Conservation (phyloP, 164 flowering plant species). For the Aristolochia californica region DNA sequence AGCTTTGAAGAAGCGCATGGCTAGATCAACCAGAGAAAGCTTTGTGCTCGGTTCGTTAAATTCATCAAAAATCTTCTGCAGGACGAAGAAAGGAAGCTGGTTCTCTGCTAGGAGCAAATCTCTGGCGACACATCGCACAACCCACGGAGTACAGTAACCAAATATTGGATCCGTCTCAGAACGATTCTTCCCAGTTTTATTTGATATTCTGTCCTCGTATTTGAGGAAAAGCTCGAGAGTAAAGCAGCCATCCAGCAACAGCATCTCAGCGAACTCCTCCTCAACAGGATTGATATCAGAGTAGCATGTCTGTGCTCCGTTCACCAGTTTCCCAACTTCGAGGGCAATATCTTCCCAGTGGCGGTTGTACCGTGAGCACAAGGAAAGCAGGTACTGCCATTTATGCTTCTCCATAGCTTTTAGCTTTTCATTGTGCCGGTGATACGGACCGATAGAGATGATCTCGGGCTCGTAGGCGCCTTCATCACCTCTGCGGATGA, state of each 20-base stretch:
- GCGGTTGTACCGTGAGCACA: constrained; percentile 3
- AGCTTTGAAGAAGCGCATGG: constrained; percentile 1
- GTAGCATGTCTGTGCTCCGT: background rate
- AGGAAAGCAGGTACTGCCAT: constrained; percentile 21
- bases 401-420: constrained; percentile 39
- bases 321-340: constrained; percentile 25
- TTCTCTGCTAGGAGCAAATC: constrained; percentile 8
- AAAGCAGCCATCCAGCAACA: constrained; percentile 6
- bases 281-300: background rate
- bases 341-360: constrained; percentile 14
- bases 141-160: no score
- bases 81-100: constrained; percentile 10
- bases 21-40: background rate
- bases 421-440: constrained; percentile 24
- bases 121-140: background rate
- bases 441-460: constrained; percentile 50
- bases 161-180: background rate
- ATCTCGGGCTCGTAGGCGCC: constrained; percentile 35
- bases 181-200: no score
- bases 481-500: constrained; percentile 25
- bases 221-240: background rate
- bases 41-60: background rate
- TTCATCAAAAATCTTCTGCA: background rate
- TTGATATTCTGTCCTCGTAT: background rate
- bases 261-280: constrained; percentile 2